Base-by-base conservation (phyloP, 1,139 yeast species). In the Kodamaea plutei region DNA sequence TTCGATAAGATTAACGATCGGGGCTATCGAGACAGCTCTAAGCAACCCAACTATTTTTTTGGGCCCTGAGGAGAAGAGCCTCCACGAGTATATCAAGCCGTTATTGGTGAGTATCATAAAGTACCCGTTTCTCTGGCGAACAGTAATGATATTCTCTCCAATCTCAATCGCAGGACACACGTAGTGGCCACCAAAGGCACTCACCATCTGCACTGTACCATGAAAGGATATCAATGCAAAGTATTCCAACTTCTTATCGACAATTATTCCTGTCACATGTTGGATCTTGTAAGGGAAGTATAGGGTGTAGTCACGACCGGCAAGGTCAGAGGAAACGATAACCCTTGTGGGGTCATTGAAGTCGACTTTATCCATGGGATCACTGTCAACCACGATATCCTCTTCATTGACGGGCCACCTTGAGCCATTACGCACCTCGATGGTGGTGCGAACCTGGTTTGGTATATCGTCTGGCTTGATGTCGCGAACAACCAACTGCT, bases 141-240 rank as follows among this genome's bases (percentile, higher is more conserved):
- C 72, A 50, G 61, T 73, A 53, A 52, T 75, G 40, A 65, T 72
- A 61, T 54, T 84, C 31, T 39, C 73, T 40, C 66, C 97, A 69
- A 69, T 66, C 73, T 61, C 82, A 11, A 78, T 52, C n/a, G 66
- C 52, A 2, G 84, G 79, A 31, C 62, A 52, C 1, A 64, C 40
- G 19, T 58, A 58, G 15, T 65, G 50, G 1, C 93, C 95, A 1
- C 66, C 45, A 2, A 82, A 73, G 1, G 84, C 75, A 8, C 79
- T 71, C 0, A 93, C 72, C 61, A 95, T 73, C 49, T 83, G 84
- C 3, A 76, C 41, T 4, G 76, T 69, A 1, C 88, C 87, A 28
- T 77, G 73, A 15, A 91, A 87, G 1, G 95, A 76, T 4, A 82
- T 77, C 20, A 89, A 56, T n/a, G 66, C 73, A 65, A 73, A 68